These are phyloP conservation scores for Jaltomata sinuosa DNA, from an alignment of 257 asterid genomes.

Conservation along the genomic window DNA sequence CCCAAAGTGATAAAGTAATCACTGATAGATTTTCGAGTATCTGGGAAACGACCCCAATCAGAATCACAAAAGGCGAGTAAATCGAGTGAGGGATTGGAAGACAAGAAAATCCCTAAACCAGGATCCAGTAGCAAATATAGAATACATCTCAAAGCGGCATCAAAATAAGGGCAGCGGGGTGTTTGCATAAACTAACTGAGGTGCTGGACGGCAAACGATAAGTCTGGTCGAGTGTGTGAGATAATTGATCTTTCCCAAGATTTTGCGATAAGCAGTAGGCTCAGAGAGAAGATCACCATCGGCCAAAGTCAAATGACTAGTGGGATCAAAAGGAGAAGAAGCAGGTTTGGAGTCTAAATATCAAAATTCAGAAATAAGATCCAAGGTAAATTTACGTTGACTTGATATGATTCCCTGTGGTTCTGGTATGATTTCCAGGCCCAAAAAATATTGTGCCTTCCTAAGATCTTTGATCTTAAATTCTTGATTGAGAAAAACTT, in stretches of 20 bases:
- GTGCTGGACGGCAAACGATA: neutral
- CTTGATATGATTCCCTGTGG: neutral
- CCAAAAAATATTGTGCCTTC: neutral
- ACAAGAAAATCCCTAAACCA: no score
- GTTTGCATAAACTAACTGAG: neutral
- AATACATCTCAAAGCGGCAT: neutral
- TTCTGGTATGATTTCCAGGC: neutral
- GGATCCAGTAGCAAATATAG: no score
- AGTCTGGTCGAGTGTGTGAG: neutral
- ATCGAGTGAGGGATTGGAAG: no score
- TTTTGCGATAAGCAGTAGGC: neutral
- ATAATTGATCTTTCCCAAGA: neutral
- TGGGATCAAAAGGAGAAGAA: neutral
- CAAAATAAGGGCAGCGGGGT: neutral
- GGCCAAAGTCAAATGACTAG: no score
- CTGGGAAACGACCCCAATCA: no score
- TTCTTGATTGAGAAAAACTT: neutral
- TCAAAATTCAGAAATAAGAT: neutral
- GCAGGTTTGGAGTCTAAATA: neutral
- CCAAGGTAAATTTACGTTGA: neutral
- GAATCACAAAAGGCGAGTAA: no score
- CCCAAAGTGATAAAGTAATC: no score
- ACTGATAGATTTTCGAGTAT: no score
- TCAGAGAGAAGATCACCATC: neutral
- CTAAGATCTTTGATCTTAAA: neutral